Base-by-base conservation (phyloP, 495 filamentous ascomycete genomes). In the Penicillium simplicissimum region DNA sequence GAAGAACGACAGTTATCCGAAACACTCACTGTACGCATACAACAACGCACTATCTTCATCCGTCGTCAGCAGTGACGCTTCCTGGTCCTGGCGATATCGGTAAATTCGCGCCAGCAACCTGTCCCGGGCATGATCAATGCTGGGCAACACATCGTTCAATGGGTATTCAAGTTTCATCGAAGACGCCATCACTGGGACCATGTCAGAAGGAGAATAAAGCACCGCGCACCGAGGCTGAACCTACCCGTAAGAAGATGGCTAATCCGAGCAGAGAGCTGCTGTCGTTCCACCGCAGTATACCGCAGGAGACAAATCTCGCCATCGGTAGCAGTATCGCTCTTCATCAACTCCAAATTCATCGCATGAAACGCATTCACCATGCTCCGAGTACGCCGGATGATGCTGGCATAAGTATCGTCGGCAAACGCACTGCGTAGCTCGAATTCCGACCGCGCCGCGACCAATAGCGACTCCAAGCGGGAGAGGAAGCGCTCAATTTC, bases 101-200 rank as follows among this genome's bases (percentile, higher is more conserved):
- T 92, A 96, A 38, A 97, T 88, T 74, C 92, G 94, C 11, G 91
- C 91, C n/a, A 98, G 80, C 43, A 98, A 74, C 57, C 91, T 79
- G 68, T 98, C 94, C 33, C 95, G 79, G 23, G 87, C 85, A 71
- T 92, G 85, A 23, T 89, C 83, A 25, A 93, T 88, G 61, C 86
- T 94, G 5, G 95, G 95, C 13, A 98, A 75, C 23, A 88, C 89
- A 65, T 96, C 91, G 25, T 89, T 96, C 40, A 98, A 77, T 0
- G 95, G 94, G 63, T 96, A 97, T 69, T 96, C 93, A 1, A 98
- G 82, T 78, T 95, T 95, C 73, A 98, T 85, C 1, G 91, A 95
- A 1, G 90, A 93, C 1, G 94, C 95, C 62, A 98, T 84, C 2
- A 97, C 93, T 89, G 57, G 49, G 10, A 23, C 35, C 19, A 8